Evolutionary conservation across 148 eudicot species (phyloP).

Genomic region (Vaccinium vitisidaea): DNA sequence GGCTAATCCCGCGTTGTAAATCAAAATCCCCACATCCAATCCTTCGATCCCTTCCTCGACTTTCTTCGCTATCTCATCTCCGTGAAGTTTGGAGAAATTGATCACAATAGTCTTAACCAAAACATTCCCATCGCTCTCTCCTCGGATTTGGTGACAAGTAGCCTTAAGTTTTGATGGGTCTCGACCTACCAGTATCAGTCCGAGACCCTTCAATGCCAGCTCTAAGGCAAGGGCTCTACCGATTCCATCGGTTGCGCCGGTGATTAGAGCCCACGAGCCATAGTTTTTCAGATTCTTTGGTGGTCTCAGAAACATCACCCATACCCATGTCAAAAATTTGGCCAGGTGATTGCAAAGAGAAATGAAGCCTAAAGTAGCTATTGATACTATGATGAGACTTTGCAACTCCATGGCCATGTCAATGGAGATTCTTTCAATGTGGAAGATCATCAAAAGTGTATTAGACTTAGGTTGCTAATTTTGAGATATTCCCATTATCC

Average conservation of each 20-base stretch:
- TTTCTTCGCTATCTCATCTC: conserved; percentile 30
- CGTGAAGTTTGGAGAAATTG: conserved; percentile 44
- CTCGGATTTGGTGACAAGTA: conserved; percentile 27
- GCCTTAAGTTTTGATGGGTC: conserved; percentile 37
- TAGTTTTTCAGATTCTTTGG: conserved; percentile 40
- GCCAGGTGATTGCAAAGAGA: conserved; percentile 12
- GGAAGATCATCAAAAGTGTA: no score
- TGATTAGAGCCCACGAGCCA: conserved; percentile 60
- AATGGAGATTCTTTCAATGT: not conserved
- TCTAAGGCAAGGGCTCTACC: conserved; percentile 46
- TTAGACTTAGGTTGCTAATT: no score
- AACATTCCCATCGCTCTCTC: not conserved
- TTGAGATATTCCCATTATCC: no score
- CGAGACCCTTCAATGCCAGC: conserved; percentile 45
- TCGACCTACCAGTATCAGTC: conserved; percentile 44
- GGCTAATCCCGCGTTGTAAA: conserved; percentile 54
- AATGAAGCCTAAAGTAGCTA: conserved; percentile 26
- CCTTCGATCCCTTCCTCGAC: conserved; percentile 35
- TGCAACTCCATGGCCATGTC: conserved; percentile 10
- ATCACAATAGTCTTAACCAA: conserved; percentile 39
- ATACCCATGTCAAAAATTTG: conserved; percentile 31
- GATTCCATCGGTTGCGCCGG: conserved; percentile 58
- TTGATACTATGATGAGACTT: not conserved
- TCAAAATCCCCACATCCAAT: conserved; percentile 55
- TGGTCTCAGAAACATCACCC: conserved; percentile 34